Evolutionary conservation across 2,329 filamentous ascomycete species (phyloP).

Genomic region (Emericellopsis atlantica): DNA sequence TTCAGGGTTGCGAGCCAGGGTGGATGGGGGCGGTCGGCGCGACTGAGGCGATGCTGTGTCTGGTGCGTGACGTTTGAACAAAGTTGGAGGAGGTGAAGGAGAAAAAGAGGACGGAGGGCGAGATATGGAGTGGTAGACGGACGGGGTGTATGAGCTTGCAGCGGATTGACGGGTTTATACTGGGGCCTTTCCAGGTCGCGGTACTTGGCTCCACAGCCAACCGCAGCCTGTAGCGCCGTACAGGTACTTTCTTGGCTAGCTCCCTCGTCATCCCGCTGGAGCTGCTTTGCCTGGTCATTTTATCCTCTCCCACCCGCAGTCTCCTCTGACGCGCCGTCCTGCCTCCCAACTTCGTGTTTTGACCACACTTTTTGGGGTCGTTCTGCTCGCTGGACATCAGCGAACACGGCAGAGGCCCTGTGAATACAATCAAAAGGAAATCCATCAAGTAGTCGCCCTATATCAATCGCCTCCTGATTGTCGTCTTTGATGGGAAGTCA

Average conservation of each 20-base stretch:
- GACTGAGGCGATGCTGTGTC: too few relatives aligned
- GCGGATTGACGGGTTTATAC: too few relatives aligned
- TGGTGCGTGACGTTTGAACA: conserved; percentile 1
- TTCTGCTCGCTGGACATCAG: conserved; percentile 33
- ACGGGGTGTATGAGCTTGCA: background rate
- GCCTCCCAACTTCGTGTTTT: conserved; percentile 15
- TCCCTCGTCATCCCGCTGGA: conserved; percentile 1
- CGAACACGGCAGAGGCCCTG: background rate
- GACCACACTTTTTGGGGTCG: conserved; percentile 50
- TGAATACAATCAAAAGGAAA: too few relatives aligned
- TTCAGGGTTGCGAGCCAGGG: too few relatives aligned
- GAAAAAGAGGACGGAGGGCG: conserved; percentile 1
- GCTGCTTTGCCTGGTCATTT: background rate
- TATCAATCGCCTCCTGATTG: too few relatives aligned
- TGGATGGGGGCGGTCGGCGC: too few relatives aligned
- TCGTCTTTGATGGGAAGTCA: too few relatives aligned
- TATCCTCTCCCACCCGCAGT: conserved; percentile 16
- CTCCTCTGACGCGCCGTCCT: conserved; percentile 16
- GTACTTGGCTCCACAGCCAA: background rate
- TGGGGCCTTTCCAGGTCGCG: background rate
- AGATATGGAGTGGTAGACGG: background rate
- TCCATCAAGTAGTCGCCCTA: too few relatives aligned
- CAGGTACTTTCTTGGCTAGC: background rate
- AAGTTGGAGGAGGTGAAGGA: background rate
- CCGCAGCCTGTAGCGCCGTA: background rate